phyloP scores from a whole-genome alignment of 495 filamentous ascomycete species.

The Talaromyces nanjingensis region DNA sequence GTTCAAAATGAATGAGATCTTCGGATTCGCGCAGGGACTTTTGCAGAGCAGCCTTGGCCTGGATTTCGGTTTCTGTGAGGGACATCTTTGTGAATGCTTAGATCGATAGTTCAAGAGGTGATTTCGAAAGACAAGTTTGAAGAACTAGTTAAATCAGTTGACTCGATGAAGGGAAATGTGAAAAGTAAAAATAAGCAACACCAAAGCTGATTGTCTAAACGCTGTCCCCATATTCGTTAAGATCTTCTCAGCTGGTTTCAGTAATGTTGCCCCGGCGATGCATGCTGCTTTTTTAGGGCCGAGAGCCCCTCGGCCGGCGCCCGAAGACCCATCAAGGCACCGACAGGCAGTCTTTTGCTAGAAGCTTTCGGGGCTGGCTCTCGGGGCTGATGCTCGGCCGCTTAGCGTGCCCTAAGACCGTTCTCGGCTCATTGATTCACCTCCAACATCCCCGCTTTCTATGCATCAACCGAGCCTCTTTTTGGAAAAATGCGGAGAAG shows the following conservation, averaged over 20 bases:
- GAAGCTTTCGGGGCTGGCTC: neutral
- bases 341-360: neutral
- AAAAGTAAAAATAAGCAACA: neutral
- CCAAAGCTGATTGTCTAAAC: neutral
- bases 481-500: neutral
- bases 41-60: slow-evolving; percentile 12
- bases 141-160: neutral
- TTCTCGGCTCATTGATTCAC: neutral
- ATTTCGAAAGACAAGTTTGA: neutral
- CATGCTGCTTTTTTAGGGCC: neutral
- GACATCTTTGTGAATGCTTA: slow-evolving; percentile 8
- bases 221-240: neutral
- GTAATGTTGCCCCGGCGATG: neutral
- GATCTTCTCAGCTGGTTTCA: neutral
- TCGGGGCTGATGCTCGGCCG: neutral
- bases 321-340: neutral
- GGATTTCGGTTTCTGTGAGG: slow-evolving; percentile 11
- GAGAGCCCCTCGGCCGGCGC: neutral
- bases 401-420: neutral
- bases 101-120: neutral
- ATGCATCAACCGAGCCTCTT: no score
- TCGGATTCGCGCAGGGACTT: slow-evolving; percentile 6
- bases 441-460: slow-evolving; percentile 1
- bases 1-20: slow-evolving; percentile 17
- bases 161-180: neutral